Base-by-base conservation (phyloP, 345 rosid species). In the Eucalyptus brandiana region DNA sequence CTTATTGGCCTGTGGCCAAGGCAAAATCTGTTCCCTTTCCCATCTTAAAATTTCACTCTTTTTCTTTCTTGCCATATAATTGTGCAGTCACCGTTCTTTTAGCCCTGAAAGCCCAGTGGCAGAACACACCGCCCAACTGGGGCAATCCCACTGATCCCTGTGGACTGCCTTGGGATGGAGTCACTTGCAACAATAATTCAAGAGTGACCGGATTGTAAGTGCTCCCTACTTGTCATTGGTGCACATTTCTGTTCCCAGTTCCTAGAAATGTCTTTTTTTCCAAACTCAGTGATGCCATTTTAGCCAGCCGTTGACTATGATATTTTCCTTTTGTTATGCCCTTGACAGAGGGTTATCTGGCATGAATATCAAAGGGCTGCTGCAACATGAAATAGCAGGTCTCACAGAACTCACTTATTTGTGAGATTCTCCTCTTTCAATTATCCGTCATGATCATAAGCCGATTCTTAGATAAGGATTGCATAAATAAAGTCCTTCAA, bases 141-240 rank as follows among this genome's bases (percentile, higher is more conserved):
- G 91, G 87, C 86, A 94, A 89, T 19, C 93, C 97, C 32, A 92
- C 93, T 76, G 99, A 96, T 91, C 99, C 99, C 23, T 98, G 99
- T 91, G 96, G 95, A 89, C 88, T 90, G 89, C 95, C 94, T 72
- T 98, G 99, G 99, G 99, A 97, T 89, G 99, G 99, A 87, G 93
- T 98, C 91, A 91, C 96, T 19, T 98, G 99, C 91, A 37, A 87
- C 91, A 65, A 18, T 89, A 91, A 76, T 87, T 94, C 98, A 7
- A 94, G 99, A 91, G 95, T 98, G 86, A 96, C 98, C n/a, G 95
- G 95, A 87, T 51, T 98, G 99, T 98, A 80, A 96, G 98, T 91
- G 80, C 83, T 44, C 44, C 58, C 40, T 65, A n/a, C 76, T 65
- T 65, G 42, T 8, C 4, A 69, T 69, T 32, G 42, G 42, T 69